Conservation (phyloP, 164 flowering plant genomes). For the Nymphaea colorata region DNA sequence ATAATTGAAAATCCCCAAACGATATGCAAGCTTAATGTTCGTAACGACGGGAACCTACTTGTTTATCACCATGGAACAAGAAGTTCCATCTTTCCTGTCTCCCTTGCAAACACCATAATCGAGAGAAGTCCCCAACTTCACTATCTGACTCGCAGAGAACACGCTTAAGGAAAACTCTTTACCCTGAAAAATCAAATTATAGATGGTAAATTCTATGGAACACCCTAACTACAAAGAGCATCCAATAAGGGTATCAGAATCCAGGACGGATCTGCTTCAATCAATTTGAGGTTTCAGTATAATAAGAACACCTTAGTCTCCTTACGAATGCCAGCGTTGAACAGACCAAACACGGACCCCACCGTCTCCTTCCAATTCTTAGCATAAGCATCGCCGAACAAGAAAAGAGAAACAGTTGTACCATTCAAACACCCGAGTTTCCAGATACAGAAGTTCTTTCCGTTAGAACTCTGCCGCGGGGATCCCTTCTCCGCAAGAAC, state of each 20-base stretch:
- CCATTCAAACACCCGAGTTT: constrained; percentile 74
- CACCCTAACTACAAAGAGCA: not conserved
- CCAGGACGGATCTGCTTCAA: not conserved
- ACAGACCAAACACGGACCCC: constrained; percentile 66
- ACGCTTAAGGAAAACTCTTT: constrained; percentile 56
- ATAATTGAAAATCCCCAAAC: not conserved
- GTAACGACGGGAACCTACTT: constrained; percentile 32
- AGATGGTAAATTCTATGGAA: not conserved
- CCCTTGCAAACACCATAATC: constrained; percentile 79
- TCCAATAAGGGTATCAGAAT: not conserved
- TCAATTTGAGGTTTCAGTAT: not conserved
- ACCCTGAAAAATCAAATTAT: constrained; percentile 32
- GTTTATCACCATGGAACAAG: constrained; percentile 49
- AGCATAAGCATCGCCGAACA: constrained; percentile 87
- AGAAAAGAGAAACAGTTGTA: constrained; percentile 42
- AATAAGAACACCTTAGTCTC: constrained; percentile 30
- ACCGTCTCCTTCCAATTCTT: constrained; percentile 36
- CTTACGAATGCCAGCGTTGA: constrained; percentile 60
- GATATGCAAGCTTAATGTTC: not conserved
- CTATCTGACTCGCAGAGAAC: constrained; percentile 38
- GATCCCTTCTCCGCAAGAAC: constrained; percentile 66
- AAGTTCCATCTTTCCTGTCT: constrained; percentile 54
- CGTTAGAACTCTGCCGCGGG: constrained; percentile 58
- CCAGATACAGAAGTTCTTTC: constrained; percentile 65
- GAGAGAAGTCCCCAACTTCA: constrained; percentile 65